phyloP scores from a whole-genome alignment of 148 eudicot species.

The Rhododendron simsii region DNA sequence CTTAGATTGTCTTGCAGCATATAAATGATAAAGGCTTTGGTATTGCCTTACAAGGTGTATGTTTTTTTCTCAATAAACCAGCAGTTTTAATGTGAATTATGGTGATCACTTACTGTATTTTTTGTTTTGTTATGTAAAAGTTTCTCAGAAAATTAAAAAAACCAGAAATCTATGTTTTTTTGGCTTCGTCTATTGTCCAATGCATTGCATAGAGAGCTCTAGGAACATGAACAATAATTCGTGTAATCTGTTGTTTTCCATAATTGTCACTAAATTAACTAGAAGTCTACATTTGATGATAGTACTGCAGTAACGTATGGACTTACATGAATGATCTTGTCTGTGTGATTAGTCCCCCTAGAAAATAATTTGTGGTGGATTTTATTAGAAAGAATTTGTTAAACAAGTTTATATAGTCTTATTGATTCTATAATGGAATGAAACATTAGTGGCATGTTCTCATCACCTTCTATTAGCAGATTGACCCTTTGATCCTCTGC shows the following conservation, averaged over 20 bases:
- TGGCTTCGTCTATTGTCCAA: background rate
- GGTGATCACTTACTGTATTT: background rate
- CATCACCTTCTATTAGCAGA: background rate
- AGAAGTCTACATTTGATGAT: background rate
- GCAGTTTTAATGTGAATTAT: slow-evolving; percentile 2
- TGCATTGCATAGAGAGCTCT: background rate
- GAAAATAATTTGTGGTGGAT: background rate
- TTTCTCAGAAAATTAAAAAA: background rate
- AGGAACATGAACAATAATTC: background rate
- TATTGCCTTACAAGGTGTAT: slow-evolving; percentile 15
- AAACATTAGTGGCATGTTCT: background rate
- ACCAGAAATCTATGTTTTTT: background rate
- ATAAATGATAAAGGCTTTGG: slow-evolving; percentile 13
- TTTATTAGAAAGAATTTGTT: background rate
- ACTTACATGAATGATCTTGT: background rate
- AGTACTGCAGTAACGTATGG: background rate
- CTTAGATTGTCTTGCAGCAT: background rate
- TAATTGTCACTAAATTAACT: background rate
- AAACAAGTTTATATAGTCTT: background rate
- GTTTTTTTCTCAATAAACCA: background rate
- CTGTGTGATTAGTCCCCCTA: background rate
- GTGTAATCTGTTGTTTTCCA: background rate
- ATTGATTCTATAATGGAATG: background rate
- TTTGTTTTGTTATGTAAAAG: background rate
- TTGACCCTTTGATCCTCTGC: background rate